Evolutionary conservation across 345 rosid genomes (phyloP).

Genomic region (Populus deltoides): DNA sequence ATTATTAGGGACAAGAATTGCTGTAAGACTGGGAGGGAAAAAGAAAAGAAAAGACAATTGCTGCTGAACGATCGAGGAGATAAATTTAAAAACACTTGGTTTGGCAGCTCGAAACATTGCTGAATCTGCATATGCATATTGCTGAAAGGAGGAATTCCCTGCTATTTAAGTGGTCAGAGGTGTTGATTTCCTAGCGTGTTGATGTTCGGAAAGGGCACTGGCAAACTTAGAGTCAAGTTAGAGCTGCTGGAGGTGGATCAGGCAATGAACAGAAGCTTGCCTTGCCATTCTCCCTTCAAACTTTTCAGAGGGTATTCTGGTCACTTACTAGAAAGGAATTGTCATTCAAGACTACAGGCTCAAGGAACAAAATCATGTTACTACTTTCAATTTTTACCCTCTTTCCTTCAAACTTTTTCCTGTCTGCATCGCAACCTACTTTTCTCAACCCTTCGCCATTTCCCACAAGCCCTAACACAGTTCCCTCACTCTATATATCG

Average conservation of each 20-base stretch:
- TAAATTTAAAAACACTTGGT: not conserved
- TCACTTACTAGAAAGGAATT: constrained; percentile 12
- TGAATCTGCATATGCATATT: not conserved
- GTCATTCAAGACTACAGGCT: constrained; percentile 27
- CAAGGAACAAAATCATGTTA: constrained; percentile 28
- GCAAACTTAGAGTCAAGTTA: not conserved
- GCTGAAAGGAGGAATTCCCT: not conserved
- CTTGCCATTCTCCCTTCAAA: not conserved
- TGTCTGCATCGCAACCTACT: constrained; percentile 29
- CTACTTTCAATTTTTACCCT: constrained; percentile 27
- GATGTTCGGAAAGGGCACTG: too few relatives aligned
- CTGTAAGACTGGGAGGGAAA: not conserved
- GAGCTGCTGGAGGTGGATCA: not conserved
- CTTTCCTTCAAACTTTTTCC: not conserved
- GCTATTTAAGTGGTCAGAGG: not conserved
- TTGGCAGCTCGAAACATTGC: not conserved
- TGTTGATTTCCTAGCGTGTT: not conserved
- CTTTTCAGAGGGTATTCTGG: constrained; percentile 16
- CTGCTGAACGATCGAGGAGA: not conserved
- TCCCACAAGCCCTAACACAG: constrained; percentile 10
- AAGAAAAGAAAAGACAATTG: not conserved
- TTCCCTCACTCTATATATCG: not conserved
- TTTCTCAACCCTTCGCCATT: not conserved
- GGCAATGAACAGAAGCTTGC: not conserved
- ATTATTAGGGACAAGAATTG: not conserved